These are phyloP conservation scores for Pyrenophora teres DNA, from an alignment of 2,329 filamentous ascomycete species.

Conservation along the genomic window DNA sequence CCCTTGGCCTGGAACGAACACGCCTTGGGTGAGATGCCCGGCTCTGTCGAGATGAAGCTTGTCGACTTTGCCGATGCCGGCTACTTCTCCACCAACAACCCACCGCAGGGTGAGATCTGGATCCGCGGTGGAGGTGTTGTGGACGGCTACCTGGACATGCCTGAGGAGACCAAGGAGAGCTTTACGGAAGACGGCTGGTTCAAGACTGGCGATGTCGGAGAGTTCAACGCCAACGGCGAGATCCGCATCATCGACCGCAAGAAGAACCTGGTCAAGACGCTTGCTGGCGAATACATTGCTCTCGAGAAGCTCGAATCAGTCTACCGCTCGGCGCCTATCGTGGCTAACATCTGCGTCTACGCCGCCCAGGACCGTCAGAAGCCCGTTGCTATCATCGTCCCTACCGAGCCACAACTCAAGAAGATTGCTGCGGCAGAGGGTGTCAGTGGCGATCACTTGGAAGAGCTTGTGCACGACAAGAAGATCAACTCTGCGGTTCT, in stretches of 20 bases:
- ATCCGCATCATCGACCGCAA: conserved; percentile 90
- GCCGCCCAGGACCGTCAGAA: conserved; percentile 75
- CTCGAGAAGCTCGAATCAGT: conserved; percentile 93
- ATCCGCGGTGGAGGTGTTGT: conserved; percentile 79
- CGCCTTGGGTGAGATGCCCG: conserved; percentile 78
- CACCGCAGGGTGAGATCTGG: conserved; percentile 91
- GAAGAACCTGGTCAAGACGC: conserved; percentile 97
- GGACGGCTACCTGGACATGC: conserved; percentile 80
- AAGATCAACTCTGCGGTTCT: conserved; percentile 68
- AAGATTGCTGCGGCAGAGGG: conserved; percentile 61
- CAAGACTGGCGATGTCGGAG: conserved; percentile 93
- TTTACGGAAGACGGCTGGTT: conserved; percentile 91
- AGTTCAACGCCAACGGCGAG: conserved; percentile 80
- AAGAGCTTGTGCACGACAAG: conserved; percentile 69
- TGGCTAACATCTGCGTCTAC: conserved; percentile 86
- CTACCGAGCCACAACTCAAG: conserved; percentile 61
- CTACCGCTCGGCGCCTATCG: conserved; percentile 78
- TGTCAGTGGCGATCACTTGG: conserved; percentile 66
- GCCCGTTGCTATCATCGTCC: conserved; percentile 80
- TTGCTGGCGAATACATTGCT: conserved; percentile 94
- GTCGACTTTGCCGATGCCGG: conserved; percentile 89
- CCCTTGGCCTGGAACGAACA: conserved; percentile 81
- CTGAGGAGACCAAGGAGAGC: conserved; percentile 78
- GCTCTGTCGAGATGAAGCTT: conserved; percentile 83
- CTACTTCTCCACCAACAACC: conserved; percentile 73